Percentiles rank a stretch among this genome's conserved stretches.
Evolutionary conservation across 306 rosid genomes (phyloP).

Genomic region (Medicago lupulina): DNA sequence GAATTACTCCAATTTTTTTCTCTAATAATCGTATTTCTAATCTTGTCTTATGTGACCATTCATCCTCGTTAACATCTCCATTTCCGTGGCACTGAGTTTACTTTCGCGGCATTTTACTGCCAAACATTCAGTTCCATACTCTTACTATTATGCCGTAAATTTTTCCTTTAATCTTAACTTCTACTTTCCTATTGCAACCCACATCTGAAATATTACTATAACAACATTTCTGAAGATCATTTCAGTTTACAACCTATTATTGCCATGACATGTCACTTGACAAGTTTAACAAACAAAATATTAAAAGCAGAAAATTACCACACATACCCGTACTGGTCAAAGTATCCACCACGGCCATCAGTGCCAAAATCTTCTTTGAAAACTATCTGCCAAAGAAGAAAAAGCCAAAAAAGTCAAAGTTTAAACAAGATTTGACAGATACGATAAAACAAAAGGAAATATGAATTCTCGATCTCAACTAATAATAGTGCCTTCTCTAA

Average conservation of each 20-base stretch:
- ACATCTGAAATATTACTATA: not conserved
- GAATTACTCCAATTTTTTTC: not conserved
- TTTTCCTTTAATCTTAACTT: not conserved
- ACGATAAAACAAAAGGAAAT: constrained; percentile 28
- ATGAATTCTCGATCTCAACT: constrained; percentile 26
- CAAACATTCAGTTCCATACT: not conserved
- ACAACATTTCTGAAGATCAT: constrained; percentile 20
- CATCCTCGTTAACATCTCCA: not conserved
- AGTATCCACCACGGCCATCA: constrained; percentile 99
- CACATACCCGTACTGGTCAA: constrained; percentile 93
- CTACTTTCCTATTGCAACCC: not conserved
- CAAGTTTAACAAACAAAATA: constrained; percentile 10
- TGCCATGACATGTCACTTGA: constrained; percentile 26
- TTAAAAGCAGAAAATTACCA: not conserved
- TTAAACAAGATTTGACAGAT: constrained; percentile 19
- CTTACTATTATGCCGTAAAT: not conserved
- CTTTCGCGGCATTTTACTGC: not conserved
- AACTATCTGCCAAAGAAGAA: constrained; percentile 71
- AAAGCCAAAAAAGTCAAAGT: constrained; percentile 24
- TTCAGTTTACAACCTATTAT: constrained; percentile 30
- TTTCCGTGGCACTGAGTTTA: not conserved
- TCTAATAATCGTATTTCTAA: not conserved
- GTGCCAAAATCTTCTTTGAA: constrained; percentile 99
- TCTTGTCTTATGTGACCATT: not conserved
- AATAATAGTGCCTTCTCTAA: constrained; percentile 11